A percentile compares a stretch with the other conserved stretches of the same genome.
Conservation (phyloP, 805 yeast species). For the Kodamaea laetipori region DNA sequence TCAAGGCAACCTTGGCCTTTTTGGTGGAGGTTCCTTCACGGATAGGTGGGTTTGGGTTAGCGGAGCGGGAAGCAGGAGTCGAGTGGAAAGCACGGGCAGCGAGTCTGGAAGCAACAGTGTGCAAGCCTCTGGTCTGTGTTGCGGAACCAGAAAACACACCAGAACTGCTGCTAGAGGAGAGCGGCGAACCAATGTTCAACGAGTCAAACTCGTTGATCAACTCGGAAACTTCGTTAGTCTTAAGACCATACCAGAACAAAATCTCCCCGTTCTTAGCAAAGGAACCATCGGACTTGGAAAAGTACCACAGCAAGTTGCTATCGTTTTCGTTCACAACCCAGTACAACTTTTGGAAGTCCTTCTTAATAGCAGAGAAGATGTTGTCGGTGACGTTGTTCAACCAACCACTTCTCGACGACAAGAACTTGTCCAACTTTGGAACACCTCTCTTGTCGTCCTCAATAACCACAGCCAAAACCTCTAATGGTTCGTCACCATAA, state of each 20-base stretch:
- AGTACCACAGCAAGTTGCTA: conserved; percentile 88
- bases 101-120: conserved; percentile 28
- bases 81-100: conserved; percentile 6
- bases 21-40: conserved; percentile 61
- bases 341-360: conserved; percentile 71
- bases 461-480: conserved; percentile 85
- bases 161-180: conserved; percentile 42
- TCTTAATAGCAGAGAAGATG: conserved; percentile 78
- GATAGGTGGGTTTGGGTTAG: conserved; percentile 73
- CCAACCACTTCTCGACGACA: conserved; percentile 92
- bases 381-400: conserved; percentile 95
- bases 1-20: conserved; percentile 79
- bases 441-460: conserved; percentile 48
- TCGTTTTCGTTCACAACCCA: conserved; percentile 93
- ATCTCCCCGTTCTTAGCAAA: conserved; percentile 86
- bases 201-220: conserved; percentile 57
- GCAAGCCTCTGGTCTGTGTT: conserved; percentile 55
- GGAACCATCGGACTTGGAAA: conserved; percentile 91
- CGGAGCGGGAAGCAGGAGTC: conserved; percentile 17
- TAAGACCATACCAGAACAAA: conserved; percentile 92
- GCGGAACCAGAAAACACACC: conserved; percentile 46
- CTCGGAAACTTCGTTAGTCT: conserved; percentile 60
- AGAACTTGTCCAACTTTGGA: conserved; percentile 79
- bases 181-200: conserved; percentile 35
- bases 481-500: conserved; percentile 94